phyloP scores from a whole-genome alignment of 1,139 yeast genomes.

The Hemisphaericaspora xylofermentans region DNA sequence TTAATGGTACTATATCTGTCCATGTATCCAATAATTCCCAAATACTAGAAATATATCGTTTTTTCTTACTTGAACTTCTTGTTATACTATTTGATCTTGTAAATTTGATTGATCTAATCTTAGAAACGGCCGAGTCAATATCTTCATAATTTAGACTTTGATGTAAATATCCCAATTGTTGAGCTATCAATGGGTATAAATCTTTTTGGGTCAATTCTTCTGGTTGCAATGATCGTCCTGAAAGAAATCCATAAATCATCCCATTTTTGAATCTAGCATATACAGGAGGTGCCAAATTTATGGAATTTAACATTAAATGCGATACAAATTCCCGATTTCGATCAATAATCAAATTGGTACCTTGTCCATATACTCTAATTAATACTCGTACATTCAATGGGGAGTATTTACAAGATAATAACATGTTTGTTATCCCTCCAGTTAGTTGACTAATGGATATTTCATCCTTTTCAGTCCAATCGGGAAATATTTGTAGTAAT shows the following conservation, averaged over 20 bases:
- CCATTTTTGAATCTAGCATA: constrained; percentile 74
- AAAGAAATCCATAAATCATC: constrained; percentile 66
- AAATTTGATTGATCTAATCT: constrained; percentile 32
- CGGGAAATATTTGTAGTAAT: constrained; percentile 36
- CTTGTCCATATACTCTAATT: constrained; percentile 74
- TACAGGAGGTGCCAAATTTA: constrained; percentile 67
- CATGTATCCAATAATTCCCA: constrained; percentile 65
- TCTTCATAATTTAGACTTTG: constrained; percentile 39
- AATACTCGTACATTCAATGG: constrained; percentile 39
- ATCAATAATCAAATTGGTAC: constrained; percentile 72
- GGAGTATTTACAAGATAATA: constrained; percentile 49
- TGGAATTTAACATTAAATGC: constrained; percentile 60
- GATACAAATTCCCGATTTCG: constrained; percentile 75
- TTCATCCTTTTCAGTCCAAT: constrained; percentile 26
- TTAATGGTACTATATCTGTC: constrained; percentile 59
- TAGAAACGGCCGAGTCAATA: constrained; percentile 53
- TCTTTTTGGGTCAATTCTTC: constrained; percentile 49
- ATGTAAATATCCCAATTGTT: constrained; percentile 75
- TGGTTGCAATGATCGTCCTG: constrained; percentile 64
- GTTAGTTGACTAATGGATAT: constrained; percentile 47
- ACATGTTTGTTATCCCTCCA: constrained; percentile 82
- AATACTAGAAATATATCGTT: constrained; percentile 42
- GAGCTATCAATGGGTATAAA: constrained; percentile 61
- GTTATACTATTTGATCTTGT: constrained; percentile 11
- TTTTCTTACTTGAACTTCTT: constrained; percentile 20